Base-by-base conservation (phyloP, 2,329 filamentous ascomycete genomes). In the Aquanectria penicillioides region DNA sequence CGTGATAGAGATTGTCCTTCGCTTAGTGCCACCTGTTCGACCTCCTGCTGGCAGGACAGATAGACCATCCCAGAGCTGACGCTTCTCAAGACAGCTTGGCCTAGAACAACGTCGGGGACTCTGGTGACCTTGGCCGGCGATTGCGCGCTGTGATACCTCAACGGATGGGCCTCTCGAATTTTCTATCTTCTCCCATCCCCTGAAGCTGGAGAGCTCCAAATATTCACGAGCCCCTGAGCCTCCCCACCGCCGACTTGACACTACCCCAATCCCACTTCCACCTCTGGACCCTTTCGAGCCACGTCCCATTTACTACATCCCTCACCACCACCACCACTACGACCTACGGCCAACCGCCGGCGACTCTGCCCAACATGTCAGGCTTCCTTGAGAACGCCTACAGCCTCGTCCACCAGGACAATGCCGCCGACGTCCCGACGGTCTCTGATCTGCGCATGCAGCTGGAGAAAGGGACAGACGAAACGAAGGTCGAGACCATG, bases 381-480 rank as follows among this genome's bases (percentile, higher is more conserved):
- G 90, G 91, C 69, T 98, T 97, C 78, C 86, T 98, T 64, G 95
- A 99, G 77, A 91, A 92, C 78, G 87, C 95, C 67, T 99, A 98
- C 86, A 97, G 93, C 80, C 81, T 99, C 80, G 93, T 99, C 80
- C 94, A 97, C 79, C 89, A 95, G 86, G 95, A 99, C 87, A 98
- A 97, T 84, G 86, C 93, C 63, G 92, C 94, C 68, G 95, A 98
- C 77, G 89, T 96, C 72, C 94, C 95, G 57, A 88, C 90, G 63
- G 83, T 95, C 78, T 92, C 93, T 74, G 95, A 99, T 77, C 85
- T 99, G 79, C 93, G 93, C 79, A 93, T 89, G 71, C 91, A 96
- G 83, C 83, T 97, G 70, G 94, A 97, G 81, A 97, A 97, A 82
- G 93, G 93, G 69, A 94, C 86, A 62, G 94, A 97, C 77, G 93